These are phyloP conservation scores for Dothideomycetes sp. DNA, from an alignment of 2,329 filamentous ascomycete species.

Conservation along the genomic window DNA sequence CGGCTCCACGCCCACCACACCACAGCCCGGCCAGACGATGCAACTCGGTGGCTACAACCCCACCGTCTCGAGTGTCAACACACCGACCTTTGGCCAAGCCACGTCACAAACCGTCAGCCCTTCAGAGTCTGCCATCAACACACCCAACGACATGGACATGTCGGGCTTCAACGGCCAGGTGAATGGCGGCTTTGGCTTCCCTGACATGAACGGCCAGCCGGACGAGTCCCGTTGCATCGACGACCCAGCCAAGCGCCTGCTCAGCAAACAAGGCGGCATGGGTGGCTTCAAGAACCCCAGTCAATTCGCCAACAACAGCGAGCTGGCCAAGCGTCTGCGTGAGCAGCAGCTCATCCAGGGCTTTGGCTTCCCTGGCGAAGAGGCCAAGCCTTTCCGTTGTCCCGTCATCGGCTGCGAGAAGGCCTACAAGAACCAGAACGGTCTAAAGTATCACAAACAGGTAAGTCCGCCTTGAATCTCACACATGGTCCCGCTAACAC, in stretches of 20 bases:
- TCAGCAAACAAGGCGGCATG: constrained; percentile 64
- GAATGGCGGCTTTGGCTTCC: constrained; percentile 35
- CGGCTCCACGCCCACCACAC: constrained; percentile 78
- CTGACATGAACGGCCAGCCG: constrained; percentile 47
- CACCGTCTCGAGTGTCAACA: constrained; percentile 94
- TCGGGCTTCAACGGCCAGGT: constrained; percentile 31
- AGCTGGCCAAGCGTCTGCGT: constrained; percentile 57
- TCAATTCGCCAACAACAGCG: constrained; percentile 68
- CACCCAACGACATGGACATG: constrained; percentile 61
- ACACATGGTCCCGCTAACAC: constrained; percentile 1
- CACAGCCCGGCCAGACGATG: constrained; percentile 57
- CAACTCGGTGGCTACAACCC: constrained; percentile 76
- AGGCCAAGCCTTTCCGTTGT: constrained; percentile 95
- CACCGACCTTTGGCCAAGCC: constrained; percentile 75
- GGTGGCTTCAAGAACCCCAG: constrained; percentile 40
- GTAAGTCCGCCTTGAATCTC: constrained; percentile 38
- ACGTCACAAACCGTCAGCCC: constrained; percentile 51
- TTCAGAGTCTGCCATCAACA: constrained; percentile 59
- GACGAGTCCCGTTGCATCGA: constrained; percentile 56
- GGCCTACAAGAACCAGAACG: constrained; percentile 99
- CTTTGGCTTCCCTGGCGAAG: constrained; percentile 56
- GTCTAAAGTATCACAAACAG: constrained; percentile 79
- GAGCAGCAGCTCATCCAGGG: constrained; percentile 52
- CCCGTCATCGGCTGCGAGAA: constrained; percentile 98
- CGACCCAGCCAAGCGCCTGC: constrained; percentile 87